phyloP scores from a whole-genome alignment of 192 early-diverging fungal genomes.

The Thamnidium elegans region DNA sequence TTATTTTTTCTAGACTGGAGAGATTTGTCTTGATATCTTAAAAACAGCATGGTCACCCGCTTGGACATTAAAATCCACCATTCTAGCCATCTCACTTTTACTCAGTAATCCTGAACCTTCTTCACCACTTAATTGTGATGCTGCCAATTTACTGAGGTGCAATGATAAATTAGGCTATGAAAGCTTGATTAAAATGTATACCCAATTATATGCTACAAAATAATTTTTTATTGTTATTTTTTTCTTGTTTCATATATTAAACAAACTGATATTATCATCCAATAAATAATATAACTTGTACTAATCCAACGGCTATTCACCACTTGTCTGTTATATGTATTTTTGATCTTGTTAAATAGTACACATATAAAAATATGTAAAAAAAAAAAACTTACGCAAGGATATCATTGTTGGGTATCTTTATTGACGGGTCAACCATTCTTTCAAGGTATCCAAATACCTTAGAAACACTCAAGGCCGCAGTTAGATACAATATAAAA shows the following conservation, averaged over 20 bases:
- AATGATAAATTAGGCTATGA: constrained; percentile 86
- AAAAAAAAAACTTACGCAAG: no score
- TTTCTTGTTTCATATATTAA: neutral
- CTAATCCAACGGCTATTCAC: neutral
- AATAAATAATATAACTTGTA: constrained; percentile 9
- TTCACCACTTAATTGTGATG: constrained; percentile 93
- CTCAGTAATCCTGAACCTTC: constrained; percentile 85
- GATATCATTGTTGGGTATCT: no score
- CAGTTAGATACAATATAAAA: no score
- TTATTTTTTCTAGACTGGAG: constrained; percentile 69
- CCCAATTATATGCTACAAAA: constrained; percentile 58
- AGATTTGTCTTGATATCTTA: constrained; percentile 95
- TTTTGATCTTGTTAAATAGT: no score
- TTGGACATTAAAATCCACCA: constrained; percentile 87
- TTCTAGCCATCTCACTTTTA: constrained; percentile 79
- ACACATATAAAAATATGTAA: no score
- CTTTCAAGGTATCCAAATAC: no score
- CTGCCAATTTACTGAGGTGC: constrained; percentile 87
- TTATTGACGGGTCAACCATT: no score
- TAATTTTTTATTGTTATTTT: neutral
- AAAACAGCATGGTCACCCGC: constrained; percentile 93
- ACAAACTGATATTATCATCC: constrained; percentile 1
- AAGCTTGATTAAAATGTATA: constrained; percentile 86
- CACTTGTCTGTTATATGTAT: constrained; percentile 1
- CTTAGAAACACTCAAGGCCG: no score